These are phyloP conservation scores for Paecilomyces niveus DNA, from an alignment of 2,329 filamentous ascomycete species.

Conservation along the genomic window DNA sequence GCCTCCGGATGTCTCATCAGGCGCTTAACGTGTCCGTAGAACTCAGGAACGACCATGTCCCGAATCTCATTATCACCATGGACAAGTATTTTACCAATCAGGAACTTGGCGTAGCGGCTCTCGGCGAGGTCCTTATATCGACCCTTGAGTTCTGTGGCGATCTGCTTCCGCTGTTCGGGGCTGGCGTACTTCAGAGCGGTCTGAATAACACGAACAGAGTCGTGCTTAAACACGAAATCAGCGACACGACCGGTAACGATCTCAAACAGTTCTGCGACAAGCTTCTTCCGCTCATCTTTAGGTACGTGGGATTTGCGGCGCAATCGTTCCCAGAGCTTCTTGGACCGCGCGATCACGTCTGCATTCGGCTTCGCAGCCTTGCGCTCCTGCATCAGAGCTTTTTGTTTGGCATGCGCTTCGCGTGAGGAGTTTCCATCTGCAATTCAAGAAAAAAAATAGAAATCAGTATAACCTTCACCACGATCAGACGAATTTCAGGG, in stretches of 20 bases:
- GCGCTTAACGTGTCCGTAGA: slow-evolving; percentile 87
- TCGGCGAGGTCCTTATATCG: slow-evolving; percentile 80
- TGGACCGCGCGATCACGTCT: slow-evolving; percentile 78
- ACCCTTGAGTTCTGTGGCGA: slow-evolving; percentile 78
- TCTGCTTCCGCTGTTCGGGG: slow-evolving; percentile 73
- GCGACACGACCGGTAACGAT: slow-evolving; percentile 88
- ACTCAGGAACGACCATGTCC: slow-evolving; percentile 85
- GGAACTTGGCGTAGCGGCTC: slow-evolving; percentile 94
- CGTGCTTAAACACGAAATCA: slow-evolving; percentile 97
- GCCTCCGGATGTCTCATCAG: slow-evolving; percentile 95
- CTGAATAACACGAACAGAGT: slow-evolving; percentile 92
- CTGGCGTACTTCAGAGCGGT: slow-evolving; percentile 95
- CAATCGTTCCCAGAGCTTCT: slow-evolving; percentile 95
- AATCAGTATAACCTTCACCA: slow-evolving; percentile 1
- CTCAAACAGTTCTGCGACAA: slow-evolving; percentile 81
- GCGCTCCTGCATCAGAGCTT: slow-evolving; percentile 76
- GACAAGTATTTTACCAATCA: slow-evolving; percentile 93
- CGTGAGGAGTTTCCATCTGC: slow-evolving; percentile 60
- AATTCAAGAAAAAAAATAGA: slow-evolving; percentile 5
- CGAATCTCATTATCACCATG: slow-evolving; percentile 81
- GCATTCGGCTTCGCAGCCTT: slow-evolving; percentile 90
- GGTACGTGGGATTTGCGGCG: slow-evolving; percentile 90
- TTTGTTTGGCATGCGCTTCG: slow-evolving; percentile 91
- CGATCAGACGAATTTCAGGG: not conserved
- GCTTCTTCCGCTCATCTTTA: slow-evolving; percentile 75